phyloP scores from a whole-genome alignment of 257 asterid genomes.

The Anisodus tanguticus region DNA sequence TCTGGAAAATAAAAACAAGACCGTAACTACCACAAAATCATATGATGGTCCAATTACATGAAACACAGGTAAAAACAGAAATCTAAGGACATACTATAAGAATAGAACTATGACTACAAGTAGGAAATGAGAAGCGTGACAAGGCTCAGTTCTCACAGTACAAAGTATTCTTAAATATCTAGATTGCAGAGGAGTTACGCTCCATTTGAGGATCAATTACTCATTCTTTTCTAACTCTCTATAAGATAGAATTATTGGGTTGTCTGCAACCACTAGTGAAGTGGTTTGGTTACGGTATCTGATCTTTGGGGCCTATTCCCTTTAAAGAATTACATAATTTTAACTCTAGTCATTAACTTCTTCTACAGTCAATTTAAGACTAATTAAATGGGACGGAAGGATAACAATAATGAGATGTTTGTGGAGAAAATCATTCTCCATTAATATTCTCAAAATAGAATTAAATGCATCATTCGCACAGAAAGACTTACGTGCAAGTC shows the following conservation, averaged over 20 bases:
- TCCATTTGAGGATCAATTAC: background rate
- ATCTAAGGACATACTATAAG: no score
- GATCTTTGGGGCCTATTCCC: background rate
- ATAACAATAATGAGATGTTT: background rate
- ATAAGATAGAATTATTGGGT: background rate
- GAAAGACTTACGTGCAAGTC: constrained; percentile 84
- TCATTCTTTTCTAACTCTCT: background rate
- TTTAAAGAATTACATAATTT: background rate
- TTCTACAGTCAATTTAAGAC: background rate
- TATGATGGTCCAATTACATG: no score
- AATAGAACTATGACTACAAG: no score
- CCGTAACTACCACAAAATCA: no score
- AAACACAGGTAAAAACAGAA: no score
- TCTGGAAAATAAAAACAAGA: no score
- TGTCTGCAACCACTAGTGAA: background rate
- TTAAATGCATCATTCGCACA: background rate
- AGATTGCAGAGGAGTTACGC: background rate
- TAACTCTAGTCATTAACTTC: background rate
- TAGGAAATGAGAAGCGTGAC: no score
- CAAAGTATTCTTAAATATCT: no score
- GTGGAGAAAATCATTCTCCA: background rate
- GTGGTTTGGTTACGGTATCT: background rate
- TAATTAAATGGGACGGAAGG: background rate
- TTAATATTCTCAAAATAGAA: background rate
- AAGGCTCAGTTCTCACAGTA: no score